These are phyloP conservation scores for Stemphylium vesicarium DNA, from an alignment of 2,329 filamentous ascomycete genomes.

Conservation along the genomic window DNA sequence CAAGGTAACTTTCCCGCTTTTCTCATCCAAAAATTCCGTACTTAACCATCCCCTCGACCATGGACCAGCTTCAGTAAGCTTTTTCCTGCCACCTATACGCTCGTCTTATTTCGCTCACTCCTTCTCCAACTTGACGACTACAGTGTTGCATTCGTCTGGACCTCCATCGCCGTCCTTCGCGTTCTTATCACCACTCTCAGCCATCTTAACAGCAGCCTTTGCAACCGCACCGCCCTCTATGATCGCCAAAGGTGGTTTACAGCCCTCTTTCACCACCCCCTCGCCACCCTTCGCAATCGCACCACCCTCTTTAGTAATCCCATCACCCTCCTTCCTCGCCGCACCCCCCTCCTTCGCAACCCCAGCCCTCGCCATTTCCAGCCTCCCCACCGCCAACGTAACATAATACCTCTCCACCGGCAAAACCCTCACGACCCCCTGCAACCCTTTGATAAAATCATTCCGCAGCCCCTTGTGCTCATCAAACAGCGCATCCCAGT, in stretches of 20 bases:
- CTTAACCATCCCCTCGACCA: too few relatives aligned
- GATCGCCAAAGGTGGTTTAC: too few relatives aligned
- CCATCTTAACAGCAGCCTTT: too few relatives aligned
- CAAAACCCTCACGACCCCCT: slow-evolving; percentile 5
- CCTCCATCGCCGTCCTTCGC: neutral
- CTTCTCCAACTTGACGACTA: too few relatives aligned
- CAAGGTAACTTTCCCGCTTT: too few relatives aligned
- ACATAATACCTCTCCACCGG: slow-evolving; percentile 10
- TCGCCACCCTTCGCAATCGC: neutral
- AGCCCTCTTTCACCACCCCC: neutral
- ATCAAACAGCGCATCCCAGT: slow-evolving; percentile 21
- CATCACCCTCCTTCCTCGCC: neutral
- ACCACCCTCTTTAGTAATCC: neutral
- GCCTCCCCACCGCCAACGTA: neutral
- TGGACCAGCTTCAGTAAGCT: too few relatives aligned
- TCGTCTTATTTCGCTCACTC: too few relatives aligned
- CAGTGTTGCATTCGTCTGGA: neutral
- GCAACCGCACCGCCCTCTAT: neutral
- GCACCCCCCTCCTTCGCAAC: neutral
- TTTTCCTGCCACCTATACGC: too few relatives aligned
- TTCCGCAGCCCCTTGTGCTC: slow-evolving; percentile 12
- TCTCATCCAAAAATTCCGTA: too few relatives aligned
- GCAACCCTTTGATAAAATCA: slow-evolving; percentile 21
- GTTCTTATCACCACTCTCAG: too few relatives aligned
- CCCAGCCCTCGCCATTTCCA: neutral